Base-by-base conservation (phyloP, 257 asterid species). In the Cynanchum wilfordii region DNA sequence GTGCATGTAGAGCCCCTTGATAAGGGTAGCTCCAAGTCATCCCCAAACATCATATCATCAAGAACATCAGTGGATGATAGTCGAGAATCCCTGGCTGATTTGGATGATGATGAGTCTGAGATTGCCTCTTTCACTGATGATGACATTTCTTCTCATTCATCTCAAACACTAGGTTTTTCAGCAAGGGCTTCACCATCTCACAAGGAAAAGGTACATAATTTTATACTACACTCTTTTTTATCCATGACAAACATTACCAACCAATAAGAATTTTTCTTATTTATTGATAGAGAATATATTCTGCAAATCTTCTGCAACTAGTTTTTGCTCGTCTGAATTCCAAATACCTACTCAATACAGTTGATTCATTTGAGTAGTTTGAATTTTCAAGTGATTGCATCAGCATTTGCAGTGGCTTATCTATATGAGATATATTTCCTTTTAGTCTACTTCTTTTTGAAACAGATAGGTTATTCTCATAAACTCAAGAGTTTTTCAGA, bases 141-240 rank as follows among this genome's bases (percentile, higher is more conserved):
- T 62, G 97, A 91, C 71, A 77, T 76, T 69, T 91, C 96, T 25
- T 85, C 94, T 3, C 91, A 89, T 75, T 93, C 97, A 3, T 88
- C 97, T 19, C 85, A 82, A 84, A 86, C 89, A 49, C 81, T 84
- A 66, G 85, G 88, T 16, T 87, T 93, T 40, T 84, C 80, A 72
- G 78, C 84, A 36, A 78, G 80, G 55, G 79, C 82, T 73, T 87
- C 96, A 47, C 93, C 93, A 9, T 86, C 96, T 76, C 89, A 20
- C 56, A 83, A 76, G 69, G 96, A 87, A 51, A 85, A 88, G 93
- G 96, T 89, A 76, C 12, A 68, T 54, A 64, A 59, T 27, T 72
- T 75, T 45, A 25, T 68, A 60, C 36, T 36, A 22, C 69, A 24
- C 55, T 71, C 44, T 56, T 62, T 73, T 20, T 51, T 64, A 12